Evolutionary conservation across 805 yeast species (phyloP), one percentile per base, ranked within the genome.

Genomic region (Starmerella riodocensis): DNA sequence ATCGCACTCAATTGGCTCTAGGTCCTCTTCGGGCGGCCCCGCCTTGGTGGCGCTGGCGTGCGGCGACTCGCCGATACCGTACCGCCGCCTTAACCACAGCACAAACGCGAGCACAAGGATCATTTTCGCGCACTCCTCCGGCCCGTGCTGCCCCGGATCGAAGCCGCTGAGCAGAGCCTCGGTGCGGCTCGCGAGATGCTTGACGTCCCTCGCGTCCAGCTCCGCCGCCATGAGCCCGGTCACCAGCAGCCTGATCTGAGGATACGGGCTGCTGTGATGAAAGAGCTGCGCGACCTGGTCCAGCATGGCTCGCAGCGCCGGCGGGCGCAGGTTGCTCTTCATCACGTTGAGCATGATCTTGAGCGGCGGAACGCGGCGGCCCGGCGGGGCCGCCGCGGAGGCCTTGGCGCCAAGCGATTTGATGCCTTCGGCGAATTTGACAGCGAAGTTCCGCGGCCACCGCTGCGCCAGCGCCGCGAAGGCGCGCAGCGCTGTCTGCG

Each of bases 51-150:
- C 29, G 7, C 17, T 14, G 17, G 7, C 17, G 17, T 13, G 29
- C n/a, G 22, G 27, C n/a, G 25, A 26, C 14, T 24, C 39, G 9
- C 21, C 5, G 1, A 42, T 25, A 4, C 41, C 44, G 36, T 43
- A 43, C 13, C 38, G 30, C 7, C 34, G 29, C 9, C 45, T 36
- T n/a, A 43, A 25, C 49, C 49, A 46, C 18, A 40, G 32, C 21
- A 34, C 33, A 20, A 46, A 40, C 13, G 40, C 32, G 16, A 39
- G 29, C 8, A 37, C 32, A 2, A 43, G 23, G 14, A 36, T 25
- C 35, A 32, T 28, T 19, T 34, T 24, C 4, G 34, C 31, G 5
- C 14, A 29, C 3, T 25, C 36, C 2, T 29, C 27, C 18, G 28
- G 30, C 4, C 12, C 29, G 16, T 38, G 32, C 3, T 24, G 20